Percentiles rank a stretch among this genome's conserved stretches.
Evolutionary conservation across 208 protist species (phyloP).

Genomic region (Leptomonas pyrrhocoris): DNA sequence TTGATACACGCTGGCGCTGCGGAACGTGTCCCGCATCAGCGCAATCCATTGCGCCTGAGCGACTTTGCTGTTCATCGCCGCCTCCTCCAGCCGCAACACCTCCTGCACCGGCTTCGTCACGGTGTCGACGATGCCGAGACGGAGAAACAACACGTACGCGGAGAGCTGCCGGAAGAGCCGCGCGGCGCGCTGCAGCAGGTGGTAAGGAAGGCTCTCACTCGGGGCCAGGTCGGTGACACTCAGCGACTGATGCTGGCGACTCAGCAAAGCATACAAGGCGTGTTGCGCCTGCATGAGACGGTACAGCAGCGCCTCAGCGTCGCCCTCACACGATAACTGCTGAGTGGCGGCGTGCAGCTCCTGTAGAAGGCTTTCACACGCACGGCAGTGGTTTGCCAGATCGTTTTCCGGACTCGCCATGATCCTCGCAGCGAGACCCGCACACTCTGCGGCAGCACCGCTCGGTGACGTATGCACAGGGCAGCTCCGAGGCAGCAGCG

Average conservation of each 20-base stretch:
- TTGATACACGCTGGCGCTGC: conserved; percentile 30
- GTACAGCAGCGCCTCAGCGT: conserved; percentile 32
- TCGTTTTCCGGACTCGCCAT: conserved; percentile 44
- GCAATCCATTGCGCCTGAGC: conserved; percentile 42
- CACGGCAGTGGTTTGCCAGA: conserved; percentile 46
- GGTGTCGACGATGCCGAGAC: conserved; percentile 26
- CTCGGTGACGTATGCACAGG: conserved; percentile 30
- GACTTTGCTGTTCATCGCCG: conserved; percentile 8
- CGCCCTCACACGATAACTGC: conserved; percentile 2
- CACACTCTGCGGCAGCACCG: conserved; percentile 2
- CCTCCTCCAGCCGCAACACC: conserved; percentile 43
- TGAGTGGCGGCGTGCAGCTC: conserved; percentile 23
- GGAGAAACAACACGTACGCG: conserved; percentile 34
- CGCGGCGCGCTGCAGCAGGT: conserved; percentile 37
- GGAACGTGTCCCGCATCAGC: conserved; percentile 38
- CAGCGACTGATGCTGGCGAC: conserved; percentile 50
- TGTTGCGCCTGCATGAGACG: conserved; percentile 51
- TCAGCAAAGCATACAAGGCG: conserved; percentile 53
- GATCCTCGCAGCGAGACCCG: conserved; percentile 41
- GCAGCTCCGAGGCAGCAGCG: conserved; percentile 41
- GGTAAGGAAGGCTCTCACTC: conserved; percentile 46
- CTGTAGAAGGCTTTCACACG: conserved; percentile 34
- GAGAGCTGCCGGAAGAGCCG: conserved; percentile 39
- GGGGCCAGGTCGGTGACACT: conserved; percentile 38
- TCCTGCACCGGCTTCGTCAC: conserved; percentile 41